A percentile compares a stretch with the other conserved stretches of the same genome.
phyloP scores from a whole-genome alignment of 139 green algal genomes.

The Trebouxia sp. region DNA sequence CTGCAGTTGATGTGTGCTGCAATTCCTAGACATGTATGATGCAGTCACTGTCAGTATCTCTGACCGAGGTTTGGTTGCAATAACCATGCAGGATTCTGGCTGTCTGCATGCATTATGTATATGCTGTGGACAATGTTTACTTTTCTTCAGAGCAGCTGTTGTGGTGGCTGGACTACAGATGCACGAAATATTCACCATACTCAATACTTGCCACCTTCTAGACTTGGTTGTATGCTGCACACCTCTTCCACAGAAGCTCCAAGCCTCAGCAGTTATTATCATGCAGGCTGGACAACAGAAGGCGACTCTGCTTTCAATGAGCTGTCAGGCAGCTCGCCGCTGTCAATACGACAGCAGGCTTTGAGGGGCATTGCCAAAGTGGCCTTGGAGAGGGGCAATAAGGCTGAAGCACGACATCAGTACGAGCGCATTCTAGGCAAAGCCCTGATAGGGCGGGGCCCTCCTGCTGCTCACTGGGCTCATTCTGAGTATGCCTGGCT shows the following conservation, averaged over 20 bases:
- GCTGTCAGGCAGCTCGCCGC: constrained; percentile 63
- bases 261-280: too few species aligned
- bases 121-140: too few species aligned
- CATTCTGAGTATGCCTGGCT: constrained; percentile 77
- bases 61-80: too few species aligned
- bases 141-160: too few species aligned
- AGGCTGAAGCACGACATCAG: constrained; percentile 46
- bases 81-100: too few species aligned
- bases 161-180: too few species aligned
- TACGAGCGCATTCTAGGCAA: constrained; percentile 80
- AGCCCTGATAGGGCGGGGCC: constrained; percentile 53
- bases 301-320: constrained; percentile 68
- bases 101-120: too few species aligned
- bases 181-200: background rate
- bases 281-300: constrained; percentile 68
- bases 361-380: constrained; percentile 60
- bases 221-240: background rate
- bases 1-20: too few species aligned
- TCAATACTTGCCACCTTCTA: background rate
- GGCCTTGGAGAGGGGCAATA: constrained; percentile 59
- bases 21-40: too few species aligned
- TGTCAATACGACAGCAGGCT: constrained; percentile 74
- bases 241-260: background rate
- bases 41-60: too few species aligned
- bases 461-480: constrained; percentile 71